These are phyloP conservation scores for Yarrowia sp. DNA, from an alignment of 805 yeast species.

Conservation along the genomic window DNA sequence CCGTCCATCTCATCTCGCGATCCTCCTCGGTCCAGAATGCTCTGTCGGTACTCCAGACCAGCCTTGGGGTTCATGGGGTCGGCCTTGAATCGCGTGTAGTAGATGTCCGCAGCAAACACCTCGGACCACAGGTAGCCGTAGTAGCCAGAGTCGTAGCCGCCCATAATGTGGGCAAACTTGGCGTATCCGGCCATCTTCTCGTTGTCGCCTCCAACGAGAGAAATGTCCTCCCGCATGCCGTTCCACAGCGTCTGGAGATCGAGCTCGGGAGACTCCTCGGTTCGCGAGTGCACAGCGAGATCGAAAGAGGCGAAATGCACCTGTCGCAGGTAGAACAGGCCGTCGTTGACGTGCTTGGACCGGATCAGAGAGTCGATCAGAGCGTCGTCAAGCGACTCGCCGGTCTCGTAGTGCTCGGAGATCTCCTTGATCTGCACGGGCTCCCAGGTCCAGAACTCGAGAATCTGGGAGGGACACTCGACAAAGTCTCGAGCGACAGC, in stretches of 20 bases:
- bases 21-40: conserved; percentile 69
- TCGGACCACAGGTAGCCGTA: conserved; percentile 85
- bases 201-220: conserved; percentile 57
- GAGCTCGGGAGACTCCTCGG: conserved; percentile 35
- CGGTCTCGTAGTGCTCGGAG: conserved; percentile 61
- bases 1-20: conserved; percentile 65
- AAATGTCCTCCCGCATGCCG: conserved; percentile 58
- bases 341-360: conserved; percentile 76
- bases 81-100: conserved; percentile 61
- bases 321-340: conserved; percentile 68
- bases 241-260: conserved; percentile 65
- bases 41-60: conserved; percentile 69
- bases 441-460: conserved; percentile 88
- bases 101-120: conserved; percentile 83
- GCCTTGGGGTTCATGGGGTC: conserved; percentile 62
- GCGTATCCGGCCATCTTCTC: conserved; percentile 62
- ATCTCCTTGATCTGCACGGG: conserved; percentile 54
- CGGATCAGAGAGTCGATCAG: conserved; percentile 56
- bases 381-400: conserved; percentile 55
- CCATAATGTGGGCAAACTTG: conserved; percentile 75
- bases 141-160: conserved; percentile 83
- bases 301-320: conserved; percentile 77
- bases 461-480: conserved; percentile 87
- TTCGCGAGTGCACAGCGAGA: conserved; percentile 57
- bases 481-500: conserved; percentile 82